A percentile compares a stretch with the other conserved stretches of the same genome.
Evolutionary conservation across 2,329 filamentous ascomycete species (phyloP).

Genomic region (Arthroderma uncinatum): DNA sequence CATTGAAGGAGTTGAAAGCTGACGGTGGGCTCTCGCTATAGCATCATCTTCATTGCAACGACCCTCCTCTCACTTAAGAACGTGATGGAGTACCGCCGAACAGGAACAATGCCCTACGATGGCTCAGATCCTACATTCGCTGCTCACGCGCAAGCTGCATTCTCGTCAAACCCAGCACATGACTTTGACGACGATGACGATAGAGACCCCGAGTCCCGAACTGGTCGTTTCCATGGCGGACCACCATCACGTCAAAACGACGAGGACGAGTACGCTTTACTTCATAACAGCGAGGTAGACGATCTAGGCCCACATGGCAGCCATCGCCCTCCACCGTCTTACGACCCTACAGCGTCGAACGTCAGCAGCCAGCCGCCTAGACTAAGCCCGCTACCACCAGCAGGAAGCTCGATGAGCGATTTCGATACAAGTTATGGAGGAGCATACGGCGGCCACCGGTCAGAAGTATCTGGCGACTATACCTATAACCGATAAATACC

Average conservation of each 20-base stretch:
- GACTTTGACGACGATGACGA: slow-evolving; percentile 36
- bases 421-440: slow-evolving; percentile 35
- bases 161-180: slow-evolving; percentile 37
- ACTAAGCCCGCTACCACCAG: slow-evolving; percentile 11
- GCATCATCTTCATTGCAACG: slow-evolving; percentile 45
- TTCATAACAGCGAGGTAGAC: slow-evolving; percentile 39
- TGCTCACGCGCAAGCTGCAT: slow-evolving; percentile 38
- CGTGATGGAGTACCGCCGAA: slow-evolving; percentile 46
- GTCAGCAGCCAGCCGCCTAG: slow-evolving; percentile 2
- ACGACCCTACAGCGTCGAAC: slow-evolving; percentile 27
- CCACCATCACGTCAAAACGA: slow-evolving; percentile 34
- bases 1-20: background rate
- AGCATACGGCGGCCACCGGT: slow-evolving; percentile 24
- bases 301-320: slow-evolving; percentile 30
- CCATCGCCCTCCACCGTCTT: slow-evolving; percentile 26
- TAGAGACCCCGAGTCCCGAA: slow-evolving; percentile 30
- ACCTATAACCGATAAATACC: slow-evolving; percentile 6
- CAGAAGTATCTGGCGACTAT: slow-evolving; percentile 9
- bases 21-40: slow-evolving; percentile 17
- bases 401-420: slow-evolving; percentile 29
- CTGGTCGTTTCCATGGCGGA: slow-evolving; percentile 26
- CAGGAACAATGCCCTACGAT: slow-evolving; percentile 43
- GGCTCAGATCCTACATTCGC: slow-evolving; percentile 38
- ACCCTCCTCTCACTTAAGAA: slow-evolving; percentile 44
- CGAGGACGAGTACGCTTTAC: slow-evolving; percentile 42